Evolutionary conservation across 192 early-diverging fungal genomes (phyloP).

Genomic region (Dimargaris cristalligena): DNA sequence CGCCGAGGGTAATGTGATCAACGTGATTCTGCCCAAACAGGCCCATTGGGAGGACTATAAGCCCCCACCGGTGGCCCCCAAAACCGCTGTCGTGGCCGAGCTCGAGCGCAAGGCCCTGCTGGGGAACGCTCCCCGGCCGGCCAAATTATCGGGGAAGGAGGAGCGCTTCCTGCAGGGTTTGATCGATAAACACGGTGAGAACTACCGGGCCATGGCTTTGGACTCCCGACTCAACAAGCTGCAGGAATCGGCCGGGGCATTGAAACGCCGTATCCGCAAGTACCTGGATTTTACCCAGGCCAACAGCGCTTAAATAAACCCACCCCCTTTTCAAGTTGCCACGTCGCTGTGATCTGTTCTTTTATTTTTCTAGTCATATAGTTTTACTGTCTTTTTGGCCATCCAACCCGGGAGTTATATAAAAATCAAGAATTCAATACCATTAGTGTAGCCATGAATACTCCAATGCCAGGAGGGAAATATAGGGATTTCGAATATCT

Average conservation of each 20-base stretch:
- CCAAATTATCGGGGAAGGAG: background rate
- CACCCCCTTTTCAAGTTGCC: background rate
- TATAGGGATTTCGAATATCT: too few species aligned
- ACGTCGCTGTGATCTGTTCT: background rate
- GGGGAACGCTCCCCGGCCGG: background rate
- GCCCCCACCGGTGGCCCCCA: background rate
- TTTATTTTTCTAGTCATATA: background rate
- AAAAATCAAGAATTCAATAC: too few species aligned
- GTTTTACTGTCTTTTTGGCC: background rate
- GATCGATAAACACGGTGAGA: conserved; percentile 5
- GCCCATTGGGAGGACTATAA: conserved; percentile 15
- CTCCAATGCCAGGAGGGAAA: too few species aligned
- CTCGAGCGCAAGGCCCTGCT: background rate
- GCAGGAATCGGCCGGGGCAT: background rate
- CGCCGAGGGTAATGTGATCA: conserved; percentile 52
- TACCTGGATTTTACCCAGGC: background rate
- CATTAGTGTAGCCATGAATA: too few species aligned
- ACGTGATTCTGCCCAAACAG: conserved; percentile 44
- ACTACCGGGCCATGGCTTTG: background rate
- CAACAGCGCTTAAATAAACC: background rate
- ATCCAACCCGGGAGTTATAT: too few species aligned
- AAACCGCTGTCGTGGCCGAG: background rate
- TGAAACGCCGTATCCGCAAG: background rate
- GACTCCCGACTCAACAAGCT: conserved; percentile 1
- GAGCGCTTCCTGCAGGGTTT: background rate